phyloP scores from a whole-genome alignment of 768 basidiomycete species.

The Pleurotus djamor region DNA sequence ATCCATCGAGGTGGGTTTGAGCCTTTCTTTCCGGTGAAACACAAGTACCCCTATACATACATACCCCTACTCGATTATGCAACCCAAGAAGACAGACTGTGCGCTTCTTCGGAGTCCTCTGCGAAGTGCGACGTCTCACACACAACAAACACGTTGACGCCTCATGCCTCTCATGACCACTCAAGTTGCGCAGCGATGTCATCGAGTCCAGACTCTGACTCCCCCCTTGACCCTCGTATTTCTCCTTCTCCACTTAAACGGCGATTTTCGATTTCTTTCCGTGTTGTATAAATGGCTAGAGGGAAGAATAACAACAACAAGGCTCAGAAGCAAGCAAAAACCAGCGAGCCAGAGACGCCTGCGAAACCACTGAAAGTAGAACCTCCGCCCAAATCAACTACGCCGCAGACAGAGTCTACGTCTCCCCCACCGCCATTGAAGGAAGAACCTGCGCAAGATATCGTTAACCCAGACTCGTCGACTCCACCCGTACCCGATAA shows the following conservation, averaged over 20 bases:
- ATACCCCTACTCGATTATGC: no score
- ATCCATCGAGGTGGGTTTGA: no score
- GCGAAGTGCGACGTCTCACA: no score
- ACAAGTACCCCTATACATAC: no score
- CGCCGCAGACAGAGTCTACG: not conserved
- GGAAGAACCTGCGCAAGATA: not conserved
- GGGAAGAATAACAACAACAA: not conserved
- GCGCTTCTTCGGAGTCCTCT: no score
- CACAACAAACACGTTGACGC: constrained; percentile 5
- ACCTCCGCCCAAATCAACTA: not conserved
- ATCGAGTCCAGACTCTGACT: not conserved
- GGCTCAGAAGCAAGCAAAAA: not conserved
- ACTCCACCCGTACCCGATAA: not conserved
- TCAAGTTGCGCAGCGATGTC: not conserved
- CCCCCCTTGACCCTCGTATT: not conserved
- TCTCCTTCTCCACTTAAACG: not conserved
- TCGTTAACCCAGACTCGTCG: not conserved
- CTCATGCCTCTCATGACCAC: not conserved
- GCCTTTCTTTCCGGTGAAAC: no score
- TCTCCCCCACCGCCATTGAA: no score
- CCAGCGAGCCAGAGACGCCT: no score
- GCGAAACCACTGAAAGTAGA: no score
- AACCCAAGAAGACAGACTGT: no score
- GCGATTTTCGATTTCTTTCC: not conserved
- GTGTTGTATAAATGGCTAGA: not conserved